Conservation (phyloP, 257 asterid genomes). For the Leonotis leonurus region DNA sequence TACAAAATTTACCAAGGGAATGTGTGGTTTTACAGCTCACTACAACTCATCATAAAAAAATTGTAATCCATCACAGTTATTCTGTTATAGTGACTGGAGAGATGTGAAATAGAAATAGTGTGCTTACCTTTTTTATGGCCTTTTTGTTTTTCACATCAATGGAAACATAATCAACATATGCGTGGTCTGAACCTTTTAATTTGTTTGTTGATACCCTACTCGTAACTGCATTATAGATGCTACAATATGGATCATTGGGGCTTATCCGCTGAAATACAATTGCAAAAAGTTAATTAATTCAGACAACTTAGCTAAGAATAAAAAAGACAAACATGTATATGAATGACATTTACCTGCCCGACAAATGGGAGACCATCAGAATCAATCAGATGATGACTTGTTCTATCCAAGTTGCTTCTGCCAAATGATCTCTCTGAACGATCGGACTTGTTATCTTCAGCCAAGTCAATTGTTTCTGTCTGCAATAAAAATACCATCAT, state of each 20-base stretch:
- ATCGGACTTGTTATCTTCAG: conserved; percentile 49
- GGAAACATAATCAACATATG: conserved; percentile 72
- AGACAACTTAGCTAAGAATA: not conserved
- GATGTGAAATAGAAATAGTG: not conserved
- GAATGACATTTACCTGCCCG: conserved; percentile 59
- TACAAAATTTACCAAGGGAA: not conserved
- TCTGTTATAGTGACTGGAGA: too few species aligned
- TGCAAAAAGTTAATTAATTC: conserved; percentile 1
- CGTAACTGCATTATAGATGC: conserved; percentile 52
- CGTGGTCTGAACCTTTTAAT: conserved; percentile 77
- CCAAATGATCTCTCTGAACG: conserved; percentile 52
- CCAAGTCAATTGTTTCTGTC: conserved; percentile 89
- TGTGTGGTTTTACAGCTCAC: not conserved
- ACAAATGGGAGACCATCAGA: conserved; percentile 93
- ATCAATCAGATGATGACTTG: conserved; percentile 59
- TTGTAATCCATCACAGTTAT: too few species aligned
- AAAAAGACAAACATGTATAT: not conserved
- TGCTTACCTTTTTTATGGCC: conserved; percentile 66
- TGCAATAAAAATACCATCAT: conserved; percentile 30
- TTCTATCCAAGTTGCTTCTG: conserved; percentile 58
- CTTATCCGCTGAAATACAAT: conserved; percentile 51
- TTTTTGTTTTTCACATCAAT: conserved; percentile 64
- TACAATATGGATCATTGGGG: conserved; percentile 63
- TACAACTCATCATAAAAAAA: too few species aligned
- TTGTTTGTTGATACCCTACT: conserved; percentile 30